A percentile compares a stretch with the other conserved stretches of the same genome.
These are phyloP conservation scores for Chimonanthus salicifolius DNA, from an alignment of 164 flowering plant genomes.

Conservation along the genomic window DNA sequence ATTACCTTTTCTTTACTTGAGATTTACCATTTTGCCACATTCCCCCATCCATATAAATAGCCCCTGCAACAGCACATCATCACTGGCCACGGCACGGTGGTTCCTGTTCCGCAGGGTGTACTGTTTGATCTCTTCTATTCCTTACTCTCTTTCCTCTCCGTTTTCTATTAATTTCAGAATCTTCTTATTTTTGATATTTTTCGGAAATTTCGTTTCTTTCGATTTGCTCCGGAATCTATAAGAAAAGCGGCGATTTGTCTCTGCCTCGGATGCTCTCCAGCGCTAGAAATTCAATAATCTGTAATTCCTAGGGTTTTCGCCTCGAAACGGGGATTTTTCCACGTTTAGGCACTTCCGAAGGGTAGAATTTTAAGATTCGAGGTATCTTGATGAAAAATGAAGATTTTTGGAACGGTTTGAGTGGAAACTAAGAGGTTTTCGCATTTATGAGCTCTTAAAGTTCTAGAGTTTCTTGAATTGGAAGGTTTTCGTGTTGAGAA, in stretches of 20 bases:
- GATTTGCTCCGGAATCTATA: not conserved
- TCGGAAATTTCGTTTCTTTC: not conserved
- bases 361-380: not conserved
- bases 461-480: not conserved
- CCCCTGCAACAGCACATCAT: not conserved
- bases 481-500: not conserved
- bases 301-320: not conserved
- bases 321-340: not conserved
- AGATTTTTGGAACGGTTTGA: not conserved
- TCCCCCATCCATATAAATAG: not conserved
- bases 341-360: not conserved
- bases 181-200: too few species aligned
- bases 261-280: not conserved
- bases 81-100: not conserved
- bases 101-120: not conserved
- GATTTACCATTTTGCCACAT: not conserved
- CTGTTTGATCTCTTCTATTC: not conserved
- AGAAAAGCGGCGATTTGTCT: not conserved
- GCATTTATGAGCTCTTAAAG: not conserved
- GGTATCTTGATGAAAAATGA: not conserved
- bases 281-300: not conserved
- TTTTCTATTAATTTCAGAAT: not conserved
- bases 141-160: not conserved
- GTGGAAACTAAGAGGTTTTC: too few species aligned
- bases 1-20: too few species aligned